Evolutionary conservation across 495 filamentous ascomycete genomes (phyloP), one percentile per base, ranked within the genome.

Genomic region (Neurospora hispaniola): DNA sequence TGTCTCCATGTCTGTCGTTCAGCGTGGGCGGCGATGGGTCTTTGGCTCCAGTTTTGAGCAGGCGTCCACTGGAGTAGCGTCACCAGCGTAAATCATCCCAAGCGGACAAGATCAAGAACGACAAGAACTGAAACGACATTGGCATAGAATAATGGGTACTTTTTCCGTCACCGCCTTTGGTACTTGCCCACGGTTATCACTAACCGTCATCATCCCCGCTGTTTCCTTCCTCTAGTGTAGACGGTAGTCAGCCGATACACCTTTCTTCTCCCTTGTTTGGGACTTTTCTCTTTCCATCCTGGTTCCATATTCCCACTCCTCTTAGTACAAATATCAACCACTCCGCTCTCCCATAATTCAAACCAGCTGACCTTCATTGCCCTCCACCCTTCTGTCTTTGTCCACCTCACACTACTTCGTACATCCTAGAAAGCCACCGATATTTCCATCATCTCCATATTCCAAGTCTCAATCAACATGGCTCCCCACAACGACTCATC

Each of bases 401-500:
- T 70, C 16, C 23, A 16, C 35, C 20, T 41, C 12, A n/a, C 18
- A 27, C 18, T 42, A 27, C 46, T 27, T 27, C 44, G 18, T 70
- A 35, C 27, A 18, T 68, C n/a, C 12, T 62, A 43, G 18, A 31
- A 40, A 48, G 20, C 69, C 31, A 39, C 41, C 41, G 27, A 40
- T 27, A 8, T 40, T 38, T 38, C 8, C 41, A 44, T 39, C 23
- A 41, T 70, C 42, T 11, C 20, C 12, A 31, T 38, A 44, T 39
- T 8, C 27, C 41, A 48, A 12, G 42, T 20, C 12, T 8, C n/a
- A 27, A 12, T 62, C 54, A 62, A 66, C 74, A 87, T 87, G 85
- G 81, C 85, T 77, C 85, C 85, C 70, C 85, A 86, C 78, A 82
- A 84, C 78, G 85, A 87, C 75, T 83, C 82, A 46, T 87, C 85